Conservation (phyloP, 306 rosid species). For the Abrus precatorius region DNA sequence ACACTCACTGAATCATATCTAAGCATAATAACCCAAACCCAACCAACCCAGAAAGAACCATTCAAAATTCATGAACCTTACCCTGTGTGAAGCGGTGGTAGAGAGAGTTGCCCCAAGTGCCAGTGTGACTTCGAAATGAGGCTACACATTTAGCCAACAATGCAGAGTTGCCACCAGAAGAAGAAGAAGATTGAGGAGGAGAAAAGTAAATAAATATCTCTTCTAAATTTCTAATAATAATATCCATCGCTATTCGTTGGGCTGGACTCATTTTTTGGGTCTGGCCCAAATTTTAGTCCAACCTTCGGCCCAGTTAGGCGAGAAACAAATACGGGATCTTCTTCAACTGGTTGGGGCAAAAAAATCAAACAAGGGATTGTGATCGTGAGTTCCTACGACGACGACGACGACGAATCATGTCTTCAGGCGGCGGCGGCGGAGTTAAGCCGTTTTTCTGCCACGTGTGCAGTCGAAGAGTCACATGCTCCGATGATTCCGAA, state of each 20-base stretch:
- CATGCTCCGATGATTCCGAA: constrained; percentile 65
- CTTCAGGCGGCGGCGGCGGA: constrained; percentile 60
- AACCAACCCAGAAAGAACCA: background rate
- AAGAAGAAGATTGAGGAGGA: constrained; percentile 4
- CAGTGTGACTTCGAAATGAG: constrained; percentile 55
- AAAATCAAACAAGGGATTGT: background rate
- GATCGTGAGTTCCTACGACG: background rate
- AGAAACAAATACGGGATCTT: background rate
- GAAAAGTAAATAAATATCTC: constrained; percentile 38
- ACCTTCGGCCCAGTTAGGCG: constrained; percentile 1
- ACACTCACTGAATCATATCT: background rate
- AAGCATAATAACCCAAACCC: background rate
- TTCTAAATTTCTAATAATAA: background rate
- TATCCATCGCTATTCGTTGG: background rate
- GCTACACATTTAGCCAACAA: constrained; percentile 47
- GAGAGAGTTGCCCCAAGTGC: constrained; percentile 44
- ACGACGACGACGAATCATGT: constrained; percentile 57
- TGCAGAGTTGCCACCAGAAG: background rate
- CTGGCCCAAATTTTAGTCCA: background rate
- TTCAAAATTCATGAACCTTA: constrained; percentile 29
- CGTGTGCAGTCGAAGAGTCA: constrained; percentile 66
- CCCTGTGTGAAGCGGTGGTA: constrained; percentile 45
- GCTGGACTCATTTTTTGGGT: background rate
- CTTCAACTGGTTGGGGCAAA: background rate
- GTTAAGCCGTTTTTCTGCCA: constrained; percentile 70